These are phyloP conservation scores for Seiridium unicorne DNA, from an alignment of 2,329 filamentous ascomycete species.

Conservation along the genomic window DNA sequence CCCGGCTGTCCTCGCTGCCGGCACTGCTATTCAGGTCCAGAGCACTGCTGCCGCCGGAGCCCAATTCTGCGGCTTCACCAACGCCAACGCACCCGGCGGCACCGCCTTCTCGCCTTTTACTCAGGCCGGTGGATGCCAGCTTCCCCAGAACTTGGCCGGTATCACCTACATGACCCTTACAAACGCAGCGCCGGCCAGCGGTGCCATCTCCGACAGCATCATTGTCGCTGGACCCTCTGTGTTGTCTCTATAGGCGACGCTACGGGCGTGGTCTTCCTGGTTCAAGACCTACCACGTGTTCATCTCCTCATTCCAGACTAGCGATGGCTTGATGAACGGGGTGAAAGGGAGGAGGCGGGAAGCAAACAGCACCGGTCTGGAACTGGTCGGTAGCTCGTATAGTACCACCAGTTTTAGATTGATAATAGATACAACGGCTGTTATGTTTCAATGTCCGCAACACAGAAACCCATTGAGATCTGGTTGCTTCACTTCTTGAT, in stretches of 20 bases:
- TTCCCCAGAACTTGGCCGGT: slow-evolving; percentile 62
- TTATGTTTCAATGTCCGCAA: neutral
- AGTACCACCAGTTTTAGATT: slow-evolving; percentile 10
- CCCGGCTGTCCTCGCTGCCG: slow-evolving; percentile 37
- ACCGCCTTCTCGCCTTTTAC: slow-evolving; percentile 59
- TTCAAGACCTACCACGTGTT: neutral
- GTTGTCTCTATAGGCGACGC: slow-evolving; percentile 40
- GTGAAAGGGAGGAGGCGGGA: neutral
- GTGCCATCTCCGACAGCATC: slow-evolving; percentile 58
- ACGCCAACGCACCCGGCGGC: slow-evolving; percentile 55
- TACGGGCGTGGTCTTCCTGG: neutral
- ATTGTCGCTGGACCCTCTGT: slow-evolving; percentile 66
- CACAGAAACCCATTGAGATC: neutral
- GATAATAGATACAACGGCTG: neutral
- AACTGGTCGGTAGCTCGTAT: slow-evolving; percentile 8
- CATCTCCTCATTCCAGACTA: too few species aligned
- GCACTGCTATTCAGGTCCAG: slow-evolving; percentile 45
- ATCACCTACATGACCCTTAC: slow-evolving; percentile 68
- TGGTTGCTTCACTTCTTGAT: neutral
- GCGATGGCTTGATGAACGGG: neutral
- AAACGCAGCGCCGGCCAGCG: slow-evolving; percentile 47
- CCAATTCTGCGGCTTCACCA: slow-evolving; percentile 66
- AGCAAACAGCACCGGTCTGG: slow-evolving; percentile 5
- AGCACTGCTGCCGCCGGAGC: slow-evolving; percentile 49
- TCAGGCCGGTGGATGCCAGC: slow-evolving; percentile 52